phyloP scores from a whole-genome alignment of 495 filamentous ascomycete species.

The Xylaria intraflava region DNA sequence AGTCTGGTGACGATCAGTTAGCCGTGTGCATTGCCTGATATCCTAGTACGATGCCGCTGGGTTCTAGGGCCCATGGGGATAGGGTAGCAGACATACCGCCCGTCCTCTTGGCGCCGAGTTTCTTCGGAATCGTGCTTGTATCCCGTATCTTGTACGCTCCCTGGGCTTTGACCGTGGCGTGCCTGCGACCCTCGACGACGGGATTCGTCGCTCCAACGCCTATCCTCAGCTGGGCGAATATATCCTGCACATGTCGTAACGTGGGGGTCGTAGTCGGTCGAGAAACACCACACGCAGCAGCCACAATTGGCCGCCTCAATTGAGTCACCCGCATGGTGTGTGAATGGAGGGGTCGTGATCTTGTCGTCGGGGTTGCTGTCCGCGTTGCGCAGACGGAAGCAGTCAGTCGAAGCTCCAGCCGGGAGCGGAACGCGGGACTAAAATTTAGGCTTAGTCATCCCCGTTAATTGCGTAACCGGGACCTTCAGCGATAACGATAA shows the following conservation, averaged over 20 bases:
- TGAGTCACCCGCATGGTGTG: slow-evolving; percentile 44
- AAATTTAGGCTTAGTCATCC: slow-evolving; percentile 45
- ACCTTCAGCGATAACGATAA: slow-evolving; percentile 20
- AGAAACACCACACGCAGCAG: slow-evolving; percentile 36
- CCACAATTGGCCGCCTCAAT: slow-evolving; percentile 46
- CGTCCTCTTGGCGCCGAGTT: slow-evolving; percentile 88
- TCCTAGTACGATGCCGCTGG: too few species aligned
- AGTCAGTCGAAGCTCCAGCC: slow-evolving; percentile 6
- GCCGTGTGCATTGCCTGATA: background rate
- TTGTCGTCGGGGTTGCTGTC: background rate
- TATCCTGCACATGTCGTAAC: slow-evolving; percentile 28
- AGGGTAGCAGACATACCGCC: slow-evolving; percentile 50
- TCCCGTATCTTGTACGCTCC: slow-evolving; percentile 75
- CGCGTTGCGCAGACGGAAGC: too few species aligned
- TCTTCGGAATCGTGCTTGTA: slow-evolving; percentile 84
- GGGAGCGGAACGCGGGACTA: slow-evolving; percentile 3
- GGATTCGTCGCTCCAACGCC: slow-evolving; percentile 29
- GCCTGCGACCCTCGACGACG: slow-evolving; percentile 46
- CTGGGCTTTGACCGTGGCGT: slow-evolving; percentile 81
- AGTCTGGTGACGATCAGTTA: slow-evolving; percentile 44
- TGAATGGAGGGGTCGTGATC: background rate
- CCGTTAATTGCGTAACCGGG: too few species aligned
- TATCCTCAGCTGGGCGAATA: slow-evolving; percentile 32
- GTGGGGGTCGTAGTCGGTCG: slow-evolving; percentile 18
- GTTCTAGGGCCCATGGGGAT: background rate